A percentile compares a stretch with the other conserved stretches of the same genome.
phyloP scores from a whole-genome alignment of 495 filamentous ascomycete species.

The Xylaria scruposa region DNA sequence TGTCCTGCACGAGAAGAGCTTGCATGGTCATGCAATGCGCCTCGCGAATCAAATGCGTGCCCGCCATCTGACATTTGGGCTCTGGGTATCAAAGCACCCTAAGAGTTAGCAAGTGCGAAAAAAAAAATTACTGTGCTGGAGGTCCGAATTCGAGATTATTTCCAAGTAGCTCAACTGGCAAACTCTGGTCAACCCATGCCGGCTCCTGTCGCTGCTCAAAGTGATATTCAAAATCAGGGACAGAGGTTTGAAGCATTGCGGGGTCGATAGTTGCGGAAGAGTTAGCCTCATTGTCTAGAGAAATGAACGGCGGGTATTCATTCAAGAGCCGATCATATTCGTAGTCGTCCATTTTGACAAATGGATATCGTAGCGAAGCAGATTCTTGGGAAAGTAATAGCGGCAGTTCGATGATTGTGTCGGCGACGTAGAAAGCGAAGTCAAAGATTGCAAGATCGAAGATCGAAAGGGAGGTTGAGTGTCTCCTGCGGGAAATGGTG shows the following conservation, averaged over 20 bases:
- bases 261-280: not conserved
- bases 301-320: not conserved
- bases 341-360: not conserved
- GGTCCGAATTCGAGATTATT: not conserved
- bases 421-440: not conserved
- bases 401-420: not conserved
- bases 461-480: not conserved
- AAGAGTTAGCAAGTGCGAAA: not conserved
- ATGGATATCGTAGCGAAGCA: not conserved
- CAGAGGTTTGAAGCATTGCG: not conserved
- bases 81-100: not conserved
- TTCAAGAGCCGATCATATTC: not conserved
- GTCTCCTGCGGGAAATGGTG: not conserved
- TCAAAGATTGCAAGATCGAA: not conserved
- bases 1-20: not conserved
- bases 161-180: not conserved
- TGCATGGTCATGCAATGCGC: not conserved
- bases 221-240: not conserved
- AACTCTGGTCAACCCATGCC: not conserved
- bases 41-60: not conserved
- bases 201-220: not conserved
- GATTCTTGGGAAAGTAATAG: not conserved
- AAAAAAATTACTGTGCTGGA: not conserved
- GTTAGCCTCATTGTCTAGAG: not conserved
- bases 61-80: too few relatives aligned